Base-by-base conservation (phyloP, 2,329 filamentous ascomycete genomes). In the Cytospora piceicola region DNA sequence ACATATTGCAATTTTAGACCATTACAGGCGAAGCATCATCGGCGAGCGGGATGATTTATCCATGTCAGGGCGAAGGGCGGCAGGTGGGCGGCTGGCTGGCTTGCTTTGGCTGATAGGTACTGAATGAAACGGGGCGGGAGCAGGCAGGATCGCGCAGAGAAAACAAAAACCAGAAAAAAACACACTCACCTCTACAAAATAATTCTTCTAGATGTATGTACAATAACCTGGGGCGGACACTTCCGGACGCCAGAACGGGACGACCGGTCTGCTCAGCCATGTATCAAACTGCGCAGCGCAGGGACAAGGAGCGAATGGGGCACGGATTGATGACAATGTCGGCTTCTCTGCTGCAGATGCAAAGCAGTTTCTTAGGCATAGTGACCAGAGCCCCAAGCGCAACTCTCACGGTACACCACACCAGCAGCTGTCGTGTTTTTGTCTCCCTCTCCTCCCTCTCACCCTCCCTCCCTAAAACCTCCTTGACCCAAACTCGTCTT, bases 1-100 rank as follows among this genome's bases (percentile, higher is more conserved):
- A 53, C 63, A 56, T 62, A 52, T 55, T 32, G 51, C 42, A 57
- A 57, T 57, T 57, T 55, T 63, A 63, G 61, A 63, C 53, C 61
- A 57, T 63, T 63, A 63, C 39, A 63, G 61, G 53, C 32, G 36
- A 53, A 57, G 61, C 61, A 63, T 63, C 36, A 57, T 32, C 54
- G 61, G 61, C 29, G 61, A 57, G 61, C 42, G 61, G 61, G 53
- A 63, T 52, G 61, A 39, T 34, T 63, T 57, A 52, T 52, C 39
- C 36, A 36, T 34, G 46, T 56, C 46, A 42, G 20, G 61, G 61
- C 54, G 34, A 53, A 63, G 34, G 52, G 56, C 60, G 56, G 61
- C 61, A 56, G 53, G 53, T 24, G 39, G 56, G 61, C 61, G 51
- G 53, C 42, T 24, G 39, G 39, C 39, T 42, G 46, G 46, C 8